Percentiles rank a stretch among this genome's conserved stretches.
phyloP scores from a whole-genome alignment of 2,329 filamentous ascomycete species.

The Fusarium veterinarium region DNA sequence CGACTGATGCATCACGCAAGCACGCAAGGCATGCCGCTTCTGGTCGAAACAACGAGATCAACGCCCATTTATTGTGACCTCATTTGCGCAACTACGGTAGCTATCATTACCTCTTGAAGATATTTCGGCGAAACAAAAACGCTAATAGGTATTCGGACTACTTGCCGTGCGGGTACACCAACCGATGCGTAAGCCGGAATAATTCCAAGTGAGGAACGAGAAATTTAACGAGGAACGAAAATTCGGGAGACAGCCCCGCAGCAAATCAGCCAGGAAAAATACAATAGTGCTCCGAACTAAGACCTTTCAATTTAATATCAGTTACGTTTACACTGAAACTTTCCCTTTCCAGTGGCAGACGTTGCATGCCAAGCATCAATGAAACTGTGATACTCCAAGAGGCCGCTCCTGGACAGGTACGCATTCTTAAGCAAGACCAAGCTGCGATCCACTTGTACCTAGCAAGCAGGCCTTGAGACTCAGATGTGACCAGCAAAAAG shows the following conservation, averaged over 20 bases:
- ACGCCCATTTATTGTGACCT: rapidly evolving
- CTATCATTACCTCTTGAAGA: background rate
- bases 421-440: background rate
- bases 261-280: background rate
- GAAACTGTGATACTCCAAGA: background rate
- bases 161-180: background rate
- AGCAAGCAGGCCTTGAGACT: background rate
- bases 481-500: background rate
- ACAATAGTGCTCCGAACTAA: background rate
- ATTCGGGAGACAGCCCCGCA: background rate
- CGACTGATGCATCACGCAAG: background rate
- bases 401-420: no score
- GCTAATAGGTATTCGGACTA: rapidly evolving
- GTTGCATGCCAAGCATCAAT: background rate
- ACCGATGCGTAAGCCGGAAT: no score
- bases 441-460: background rate
- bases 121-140: background rate
- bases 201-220: background rate
- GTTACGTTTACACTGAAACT: background rate
- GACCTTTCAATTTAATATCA: background rate
- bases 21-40: background rate
- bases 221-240: background rate
- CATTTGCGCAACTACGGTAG: rapidly evolving
- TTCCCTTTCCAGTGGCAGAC: background rate
- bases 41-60: background rate